Conservation (phyloP, 2,329 filamentous ascomycete genomes). For the Xylogone sp. region DNA sequence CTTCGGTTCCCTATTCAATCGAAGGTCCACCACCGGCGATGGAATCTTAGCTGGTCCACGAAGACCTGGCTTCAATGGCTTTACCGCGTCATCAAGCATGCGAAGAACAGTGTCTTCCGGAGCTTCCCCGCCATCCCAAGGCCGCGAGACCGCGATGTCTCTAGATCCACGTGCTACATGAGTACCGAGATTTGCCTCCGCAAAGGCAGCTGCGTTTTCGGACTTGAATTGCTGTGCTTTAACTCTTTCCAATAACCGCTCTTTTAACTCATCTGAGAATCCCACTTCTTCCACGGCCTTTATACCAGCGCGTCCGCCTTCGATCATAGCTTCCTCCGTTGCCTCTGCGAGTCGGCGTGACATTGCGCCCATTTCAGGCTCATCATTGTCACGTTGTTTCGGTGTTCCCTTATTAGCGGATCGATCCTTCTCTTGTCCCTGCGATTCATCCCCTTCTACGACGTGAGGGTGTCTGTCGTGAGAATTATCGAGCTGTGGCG, state of each 20-base stretch:
- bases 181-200: slow-evolving; percentile 43
- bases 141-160: slow-evolving; percentile 60
- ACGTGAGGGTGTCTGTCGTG: neutral
- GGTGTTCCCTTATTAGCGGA: neutral
- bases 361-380: slow-evolving; percentile 35
- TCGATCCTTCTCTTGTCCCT: neutral
- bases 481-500: slow-evolving; percentile 16
- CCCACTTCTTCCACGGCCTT: slow-evolving; percentile 58
- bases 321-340: slow-evolving; percentile 58
- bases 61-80: slow-evolving; percentile 55
- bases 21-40: slow-evolving; percentile 48
- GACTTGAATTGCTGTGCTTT: slow-evolving; percentile 49
- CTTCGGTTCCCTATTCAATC: slow-evolving; percentile 37
- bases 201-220: slow-evolving; percentile 45
- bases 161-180: slow-evolving; percentile 66
- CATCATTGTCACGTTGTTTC: slow-evolving; percentile 2
- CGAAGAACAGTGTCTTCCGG: slow-evolving; percentile 73
- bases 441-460: neutral
- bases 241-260: slow-evolving; percentile 52
- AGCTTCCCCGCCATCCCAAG: slow-evolving; percentile 77
- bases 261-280: slow-evolving; percentile 61
- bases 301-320: slow-evolving; percentile 55
- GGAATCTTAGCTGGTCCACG: slow-evolving; percentile 42
- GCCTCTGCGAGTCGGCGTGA: slow-evolving; percentile 56
- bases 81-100: slow-evolving; percentile 79